These are phyloP conservation scores for Fusarium virguliforme DNA, from an alignment of 2,329 filamentous ascomycete species.

Conservation along the genomic window DNA sequence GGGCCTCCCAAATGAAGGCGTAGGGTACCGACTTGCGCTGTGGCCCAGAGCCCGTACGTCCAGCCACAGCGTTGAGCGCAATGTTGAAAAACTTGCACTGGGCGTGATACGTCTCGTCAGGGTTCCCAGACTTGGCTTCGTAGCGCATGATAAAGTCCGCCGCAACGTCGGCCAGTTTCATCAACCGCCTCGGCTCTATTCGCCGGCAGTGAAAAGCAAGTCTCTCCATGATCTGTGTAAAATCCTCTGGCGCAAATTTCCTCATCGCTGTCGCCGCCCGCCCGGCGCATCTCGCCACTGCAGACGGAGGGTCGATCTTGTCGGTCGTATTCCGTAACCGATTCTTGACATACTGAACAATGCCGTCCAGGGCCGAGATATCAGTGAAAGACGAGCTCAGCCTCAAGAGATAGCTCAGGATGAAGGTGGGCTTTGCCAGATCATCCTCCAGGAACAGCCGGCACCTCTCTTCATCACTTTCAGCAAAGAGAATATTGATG, in stretches of 20 bases:
- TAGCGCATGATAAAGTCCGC: slow-evolving; percentile 50
- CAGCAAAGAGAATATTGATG: slow-evolving; percentile 51
- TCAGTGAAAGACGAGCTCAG: slow-evolving; percentile 47
- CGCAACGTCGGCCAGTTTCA: slow-evolving; percentile 52
- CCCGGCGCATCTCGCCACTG: neutral
- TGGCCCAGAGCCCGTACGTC: slow-evolving; percentile 44
- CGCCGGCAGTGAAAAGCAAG: slow-evolving; percentile 54
- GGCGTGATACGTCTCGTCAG: slow-evolving; percentile 46
- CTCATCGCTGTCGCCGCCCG: slow-evolving; percentile 35
- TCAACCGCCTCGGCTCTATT: slow-evolving; percentile 55
- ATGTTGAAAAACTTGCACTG: slow-evolving; percentile 56
- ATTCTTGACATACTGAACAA: slow-evolving; percentile 50
- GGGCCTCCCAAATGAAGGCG: slow-evolving; percentile 68
- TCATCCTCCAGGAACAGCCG: slow-evolving; percentile 51
- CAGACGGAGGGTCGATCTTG: slow-evolving; percentile 2
- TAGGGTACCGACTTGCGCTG: slow-evolving; percentile 51
- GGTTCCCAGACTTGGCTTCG: slow-evolving; percentile 22
- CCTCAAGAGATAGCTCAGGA: slow-evolving; percentile 54
- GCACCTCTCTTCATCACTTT: slow-evolving; percentile 54
- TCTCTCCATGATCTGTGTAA: slow-evolving; percentile 47
- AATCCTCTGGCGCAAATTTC: slow-evolving; percentile 44
- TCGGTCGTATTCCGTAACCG: slow-evolving; percentile 37
- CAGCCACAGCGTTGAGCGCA: slow-evolving; percentile 50
- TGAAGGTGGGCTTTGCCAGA: slow-evolving; percentile 49
- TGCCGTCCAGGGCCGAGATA: slow-evolving; percentile 43